Evolutionary conservation across 441 rosid species (phyloP).

Genomic region (Geranium incanum): DNA sequence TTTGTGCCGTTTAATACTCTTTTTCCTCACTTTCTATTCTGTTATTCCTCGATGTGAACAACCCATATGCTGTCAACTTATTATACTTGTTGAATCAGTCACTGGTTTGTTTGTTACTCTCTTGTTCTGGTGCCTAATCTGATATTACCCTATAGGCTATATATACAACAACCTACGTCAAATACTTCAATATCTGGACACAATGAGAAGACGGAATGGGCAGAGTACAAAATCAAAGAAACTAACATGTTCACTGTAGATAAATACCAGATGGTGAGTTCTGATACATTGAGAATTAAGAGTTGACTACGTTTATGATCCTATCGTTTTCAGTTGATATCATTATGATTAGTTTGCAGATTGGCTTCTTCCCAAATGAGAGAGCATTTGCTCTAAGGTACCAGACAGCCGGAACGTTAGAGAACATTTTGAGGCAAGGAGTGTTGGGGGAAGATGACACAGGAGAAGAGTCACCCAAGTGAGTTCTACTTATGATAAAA

Average conservation of each 20-base stretch:
- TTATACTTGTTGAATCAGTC: background rate
- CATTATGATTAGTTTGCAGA: slow-evolving; percentile 72
- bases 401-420: slow-evolving; percentile 86
- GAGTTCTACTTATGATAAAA: slow-evolving; percentile 20
- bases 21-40: background rate
- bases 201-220: slow-evolving; percentile 76
- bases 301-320: slow-evolving; percentile 3
- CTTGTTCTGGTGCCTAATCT: slow-evolving; percentile 6
- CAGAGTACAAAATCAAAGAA: slow-evolving; percentile 85
- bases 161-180: slow-evolving; percentile 65
- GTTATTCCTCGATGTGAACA: background rate
- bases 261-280: slow-evolving; percentile 80
- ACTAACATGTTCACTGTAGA: slow-evolving; percentile 86
- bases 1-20: too few relatives aligned
- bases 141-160: slow-evolving; percentile 41
- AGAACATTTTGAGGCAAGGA: slow-evolving; percentile 71
- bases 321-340: slow-evolving; percentile 28
- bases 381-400: slow-evolving; percentile 77
- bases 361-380: slow-evolving; percentile 75
- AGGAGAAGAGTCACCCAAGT: slow-evolving; percentile 87
- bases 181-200: slow-evolving; percentile 43
- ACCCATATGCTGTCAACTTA: background rate
- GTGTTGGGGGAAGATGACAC: slow-evolving; percentile 92
- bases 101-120: background rate
- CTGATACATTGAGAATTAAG: slow-evolving; percentile 9